Base-by-base conservation (phyloP, 805 yeast species). In the Wickerhamia fluorescens region DNA sequence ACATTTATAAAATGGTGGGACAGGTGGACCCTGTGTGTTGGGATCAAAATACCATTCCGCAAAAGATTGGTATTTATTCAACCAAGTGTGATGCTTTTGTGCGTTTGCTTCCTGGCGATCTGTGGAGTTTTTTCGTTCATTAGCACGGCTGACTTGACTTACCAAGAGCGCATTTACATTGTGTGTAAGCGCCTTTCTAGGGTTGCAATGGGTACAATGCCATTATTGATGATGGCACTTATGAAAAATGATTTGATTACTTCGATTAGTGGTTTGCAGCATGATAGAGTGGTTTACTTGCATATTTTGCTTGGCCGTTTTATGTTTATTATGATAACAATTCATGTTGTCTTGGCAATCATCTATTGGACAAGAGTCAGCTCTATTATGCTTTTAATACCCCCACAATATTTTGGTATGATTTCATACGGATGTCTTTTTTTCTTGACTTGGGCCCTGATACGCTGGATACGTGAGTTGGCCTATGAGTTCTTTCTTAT, bases 361-460 rank as follows among this genome's bases (percentile, higher is more conserved):
- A 34, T 41, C 11, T 66, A 68, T 40, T 68, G 73, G 73, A 44
- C 40, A 5, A 25, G 65, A 28, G 50, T 56, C 16, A 58, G 63
- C 31, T 31, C 44, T 6, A 41, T 61, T 7, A 63, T 65, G 71
- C 31, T 68, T 7, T 24, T 41, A 14, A 67, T 67, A 24, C 74
- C 75, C 4, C 73, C 73, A 1, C 68, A 62, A 34, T 61, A 62
- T n/a, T 68, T 68, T 45, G 75, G 74, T 6, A 54, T 61, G 44
- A 67, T 68, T 25, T 62, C 72, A 3, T 61, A 55, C 34, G 54
- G 49, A 5, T 45, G 57, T 24, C 52, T 66, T 42, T 51, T 50
- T 14, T 26, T 64, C 24, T 40, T 66, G 30, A 53, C 53, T 7
- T 52, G 59, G 48, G 65, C 56, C 4, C 54, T 64, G 20, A 23